Evolutionary conservation across 1,284 basidiomycete genomes (phyloP).

Genomic region (Rhodotorula sp.): DNA sequence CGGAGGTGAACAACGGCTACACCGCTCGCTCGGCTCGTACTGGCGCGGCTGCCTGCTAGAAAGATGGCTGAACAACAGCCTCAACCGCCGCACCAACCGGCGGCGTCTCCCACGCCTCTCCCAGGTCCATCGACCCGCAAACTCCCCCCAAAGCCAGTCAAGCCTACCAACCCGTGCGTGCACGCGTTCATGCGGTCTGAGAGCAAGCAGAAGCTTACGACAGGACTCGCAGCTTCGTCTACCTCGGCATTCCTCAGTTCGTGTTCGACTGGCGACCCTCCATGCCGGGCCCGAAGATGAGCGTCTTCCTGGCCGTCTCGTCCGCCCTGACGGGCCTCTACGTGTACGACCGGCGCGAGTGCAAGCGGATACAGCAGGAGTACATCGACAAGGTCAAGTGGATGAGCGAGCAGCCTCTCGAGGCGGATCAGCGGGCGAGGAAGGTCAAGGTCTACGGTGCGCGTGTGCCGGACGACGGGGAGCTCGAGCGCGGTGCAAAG

Average conservation of each 20-base stretch:
- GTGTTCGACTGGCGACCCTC: conserved; percentile 39
- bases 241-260: conserved; percentile 39
- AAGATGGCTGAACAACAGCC: conserved; percentile 7
- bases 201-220: no score
- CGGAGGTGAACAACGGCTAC: no score
- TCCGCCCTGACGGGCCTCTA: conserved; percentile 21
- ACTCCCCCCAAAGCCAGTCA: conserved; percentile 7
- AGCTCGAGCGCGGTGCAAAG: conserved; percentile 74
- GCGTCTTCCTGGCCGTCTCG: conserved; percentile 30
- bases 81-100: not conserved
- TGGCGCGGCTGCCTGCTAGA: not conserved
- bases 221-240: conserved; percentile 27
- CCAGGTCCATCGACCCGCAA: conserved; percentile 11
- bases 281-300: conserved; percentile 38
- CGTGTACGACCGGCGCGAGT: conserved; percentile 39
- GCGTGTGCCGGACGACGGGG: conserved; percentile 93
- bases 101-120: not conserved
- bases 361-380: conserved; percentile 61
- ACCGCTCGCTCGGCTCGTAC: no score
- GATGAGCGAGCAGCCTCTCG: conserved; percentile 66
- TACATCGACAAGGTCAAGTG: conserved; percentile 78
- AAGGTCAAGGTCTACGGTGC: conserved; percentile 82
- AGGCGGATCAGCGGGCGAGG: conserved; percentile 67
- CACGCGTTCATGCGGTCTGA: rapidly evolving
- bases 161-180: conserved; percentile 21